These are phyloP conservation scores for Plasmodium ovale DNA, from an alignment of 169 alveolate species.

Conservation along the genomic window DNA sequence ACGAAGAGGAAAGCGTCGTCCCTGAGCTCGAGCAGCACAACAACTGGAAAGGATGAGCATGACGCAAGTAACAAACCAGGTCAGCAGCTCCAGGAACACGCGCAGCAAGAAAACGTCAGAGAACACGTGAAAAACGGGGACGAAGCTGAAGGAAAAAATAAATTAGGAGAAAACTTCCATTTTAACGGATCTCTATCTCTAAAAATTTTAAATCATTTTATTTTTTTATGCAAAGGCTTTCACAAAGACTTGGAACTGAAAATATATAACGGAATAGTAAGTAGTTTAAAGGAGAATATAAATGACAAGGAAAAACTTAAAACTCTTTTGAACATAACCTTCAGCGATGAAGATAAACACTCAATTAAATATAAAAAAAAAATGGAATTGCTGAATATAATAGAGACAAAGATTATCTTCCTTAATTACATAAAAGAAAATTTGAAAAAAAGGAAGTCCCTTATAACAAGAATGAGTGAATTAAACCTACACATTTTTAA, in stretches of 20 bases:
- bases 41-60: neutral
- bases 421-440: constrained; percentile 66
- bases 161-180: constrained; percentile 6
- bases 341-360: constrained; percentile 26
- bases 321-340: constrained; percentile 15
- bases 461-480: constrained; percentile 72
- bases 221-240: constrained; percentile 56
- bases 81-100: neutral
- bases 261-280: constrained; percentile 63
- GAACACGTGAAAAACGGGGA: neutral
- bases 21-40: too few species aligned
- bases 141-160: neutral
- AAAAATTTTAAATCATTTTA: constrained; percentile 63
- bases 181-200: constrained; percentile 59
- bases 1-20: neutral
- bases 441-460: constrained; percentile 71
- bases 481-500: constrained; percentile 63
- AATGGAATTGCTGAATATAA: constrained; percentile 43
- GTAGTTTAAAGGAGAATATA: constrained; percentile 38
- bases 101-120: neutral
- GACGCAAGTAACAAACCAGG: neutral
- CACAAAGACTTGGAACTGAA: constrained; percentile 74
- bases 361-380: constrained; percentile 63
- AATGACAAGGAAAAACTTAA: constrained; percentile 62
- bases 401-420: constrained; percentile 63